Conservation (phyloP, 1,139 yeast genomes). For the Saccharomyces hybrid region DNA sequence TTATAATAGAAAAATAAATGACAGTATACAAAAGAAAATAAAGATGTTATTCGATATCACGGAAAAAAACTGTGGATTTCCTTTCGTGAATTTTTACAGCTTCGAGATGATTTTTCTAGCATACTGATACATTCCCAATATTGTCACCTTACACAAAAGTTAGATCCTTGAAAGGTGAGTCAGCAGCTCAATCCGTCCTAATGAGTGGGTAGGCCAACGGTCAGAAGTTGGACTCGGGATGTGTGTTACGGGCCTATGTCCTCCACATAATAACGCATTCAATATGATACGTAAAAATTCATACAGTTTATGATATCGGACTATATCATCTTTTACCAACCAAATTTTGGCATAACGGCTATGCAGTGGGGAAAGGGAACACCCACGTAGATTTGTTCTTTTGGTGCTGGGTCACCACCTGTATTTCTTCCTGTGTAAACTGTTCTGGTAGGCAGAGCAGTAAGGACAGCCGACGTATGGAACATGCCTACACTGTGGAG, state of each 20-base stretch:
- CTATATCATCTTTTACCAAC: neutral
- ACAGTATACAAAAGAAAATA: too few relatives aligned
- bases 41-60: too few relatives aligned
- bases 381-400: neutral
- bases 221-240: neutral
- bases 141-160: neutral
- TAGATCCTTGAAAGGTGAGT: neutral
- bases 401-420: neutral
- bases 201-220: neutral
- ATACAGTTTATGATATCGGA: neutral
- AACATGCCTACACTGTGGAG: neutral
- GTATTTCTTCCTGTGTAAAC: neutral
- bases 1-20: too few relatives aligned
- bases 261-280: neutral
- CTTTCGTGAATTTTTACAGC: neutral
- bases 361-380: neutral
- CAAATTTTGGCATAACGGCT: neutral
- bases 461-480: neutral
- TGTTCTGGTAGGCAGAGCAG: neutral
- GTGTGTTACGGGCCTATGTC: neutral
- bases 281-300: neutral
- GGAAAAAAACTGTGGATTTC: neutral
- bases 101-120: neutral
- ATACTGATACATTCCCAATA: neutral
- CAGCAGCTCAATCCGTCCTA: neutral